These are phyloP conservation scores for Sporisorium reilianum DNA, from an alignment of 1,284 basidiomycete genomes.

Conservation along the genomic window DNA sequence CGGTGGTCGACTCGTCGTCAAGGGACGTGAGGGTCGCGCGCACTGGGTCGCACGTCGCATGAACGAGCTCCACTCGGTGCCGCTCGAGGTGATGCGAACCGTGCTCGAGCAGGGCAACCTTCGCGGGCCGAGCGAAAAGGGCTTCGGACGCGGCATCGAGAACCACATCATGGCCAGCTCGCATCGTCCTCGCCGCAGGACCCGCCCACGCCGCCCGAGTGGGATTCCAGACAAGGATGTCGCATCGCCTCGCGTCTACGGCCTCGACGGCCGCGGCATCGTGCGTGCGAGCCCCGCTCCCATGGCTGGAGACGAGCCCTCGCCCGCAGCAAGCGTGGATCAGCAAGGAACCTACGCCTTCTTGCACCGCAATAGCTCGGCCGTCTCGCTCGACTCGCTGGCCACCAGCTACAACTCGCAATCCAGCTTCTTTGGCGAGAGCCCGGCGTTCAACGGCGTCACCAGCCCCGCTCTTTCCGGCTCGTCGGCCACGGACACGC, in stretches of 20 bases:
- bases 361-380: constrained; percentile 56
- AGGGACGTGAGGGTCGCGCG: constrained; percentile 58
- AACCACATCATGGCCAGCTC: constrained; percentile 66
- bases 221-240: constrained; percentile 17
- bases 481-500: constrained; percentile 36
- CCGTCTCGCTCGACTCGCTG: constrained; percentile 66
- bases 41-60: constrained; percentile 68
- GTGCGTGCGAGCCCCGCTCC: constrained; percentile 56
- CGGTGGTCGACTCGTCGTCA: constrained; percentile 46
- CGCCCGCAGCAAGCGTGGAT: constrained; percentile 30
- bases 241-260: constrained; percentile 25
- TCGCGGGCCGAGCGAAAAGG: constrained; percentile 52
- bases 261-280: constrained; percentile 32
- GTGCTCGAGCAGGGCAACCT: constrained; percentile 68
- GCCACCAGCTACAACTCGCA: constrained; percentile 66
- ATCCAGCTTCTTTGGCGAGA: constrained; percentile 49
- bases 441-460: constrained; percentile 28
- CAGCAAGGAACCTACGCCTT: constrained; percentile 23
- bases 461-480: constrained; percentile 36
- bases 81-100: constrained; percentile 65
- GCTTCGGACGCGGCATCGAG: constrained; percentile 67
- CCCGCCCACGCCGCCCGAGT: constrained; percentile 32
- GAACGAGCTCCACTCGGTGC: constrained; percentile 68
- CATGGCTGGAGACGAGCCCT: constrained; percentile 30
- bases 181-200: constrained; percentile 56